A percentile compares a stretch with the other conserved stretches of the same genome.
Conservation (phyloP, 2,329 filamentous ascomycete species). For the Nemania abortiva region DNA sequence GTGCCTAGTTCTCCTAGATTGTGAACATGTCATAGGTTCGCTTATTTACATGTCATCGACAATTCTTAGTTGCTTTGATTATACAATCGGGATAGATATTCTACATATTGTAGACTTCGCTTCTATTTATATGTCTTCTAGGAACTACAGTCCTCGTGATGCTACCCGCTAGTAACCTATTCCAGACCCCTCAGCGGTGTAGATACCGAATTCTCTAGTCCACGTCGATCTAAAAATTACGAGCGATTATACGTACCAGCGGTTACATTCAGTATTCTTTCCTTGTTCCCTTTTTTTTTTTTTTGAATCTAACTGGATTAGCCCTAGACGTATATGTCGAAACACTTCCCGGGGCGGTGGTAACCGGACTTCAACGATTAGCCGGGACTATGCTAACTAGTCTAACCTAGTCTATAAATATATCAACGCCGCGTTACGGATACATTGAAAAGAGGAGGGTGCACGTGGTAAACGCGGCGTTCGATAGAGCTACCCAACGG, state of each 20-base stretch:
- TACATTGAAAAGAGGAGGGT: background rate
- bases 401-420: background rate
- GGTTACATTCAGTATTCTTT: no score
- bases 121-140: background rate
- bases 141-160: no score
- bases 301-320: no score
- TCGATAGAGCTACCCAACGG: background rate
- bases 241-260: no score
- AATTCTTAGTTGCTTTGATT: background rate
- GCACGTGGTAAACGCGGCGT: background rate
- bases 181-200: no score
- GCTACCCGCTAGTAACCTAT: no score
- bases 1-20: background rate
- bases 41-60: background rate
- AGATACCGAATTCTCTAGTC: no score
- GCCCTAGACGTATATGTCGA: background rate
- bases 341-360: background rate
- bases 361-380: background rate
- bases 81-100: background rate
- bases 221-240: no score
- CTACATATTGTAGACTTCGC: background rate
- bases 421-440: background rate
- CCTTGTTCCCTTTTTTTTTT: no score
- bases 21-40: background rate
- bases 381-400: background rate